Percentiles rank a stretch among this genome's conserved stretches.
These are phyloP conservation scores for Aspergillus sp. DNA, from an alignment of 2,329 filamentous ascomycete genomes.

Conservation along the genomic window DNA sequence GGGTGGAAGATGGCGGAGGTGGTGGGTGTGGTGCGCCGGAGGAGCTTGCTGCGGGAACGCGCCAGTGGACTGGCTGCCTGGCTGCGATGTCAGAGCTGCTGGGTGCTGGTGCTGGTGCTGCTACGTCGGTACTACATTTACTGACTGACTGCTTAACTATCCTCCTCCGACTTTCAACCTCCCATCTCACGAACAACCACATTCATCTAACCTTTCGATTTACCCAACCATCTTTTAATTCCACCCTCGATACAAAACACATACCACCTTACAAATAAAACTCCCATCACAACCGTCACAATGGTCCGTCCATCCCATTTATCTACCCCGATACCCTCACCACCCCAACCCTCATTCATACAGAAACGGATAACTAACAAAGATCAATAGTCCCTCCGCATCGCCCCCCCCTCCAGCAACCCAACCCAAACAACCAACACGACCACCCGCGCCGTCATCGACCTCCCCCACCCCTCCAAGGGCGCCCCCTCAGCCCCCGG, in stretches of 20 bases:
- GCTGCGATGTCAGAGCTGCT: slow-evolving; percentile 20
- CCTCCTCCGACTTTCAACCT: slow-evolving; percentile 24
- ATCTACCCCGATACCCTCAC: not conserved
- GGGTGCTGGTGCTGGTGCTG: not conserved
- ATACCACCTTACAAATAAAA: not conserved
- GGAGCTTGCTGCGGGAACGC: slow-evolving; percentile 39
- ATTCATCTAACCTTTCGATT: not conserved
- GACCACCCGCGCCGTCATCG: slow-evolving; percentile 56
- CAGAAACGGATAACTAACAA: slow-evolving; percentile 1
- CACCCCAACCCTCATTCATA: not conserved
- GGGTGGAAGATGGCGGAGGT: slow-evolving; percentile 23
- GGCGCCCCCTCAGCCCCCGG: slow-evolving; percentile 89
- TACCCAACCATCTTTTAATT: slow-evolving; percentile 13
- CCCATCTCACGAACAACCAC: slow-evolving; percentile 11
- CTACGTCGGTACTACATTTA: not conserved
- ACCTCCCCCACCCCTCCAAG: slow-evolving; percentile 58
- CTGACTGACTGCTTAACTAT: not conserved
- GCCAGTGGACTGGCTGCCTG: slow-evolving; percentile 24
- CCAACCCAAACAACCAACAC: slow-evolving; percentile 66
- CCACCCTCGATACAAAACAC: not conserved
- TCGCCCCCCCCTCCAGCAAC: slow-evolving; percentile 73
- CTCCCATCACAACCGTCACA: slow-evolving; percentile 18
- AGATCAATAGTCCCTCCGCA: slow-evolving; percentile 72
- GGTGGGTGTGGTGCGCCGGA: slow-evolving; percentile 30
- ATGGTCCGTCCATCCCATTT: slow-evolving; percentile 37